These are phyloP conservation scores for Lindgomyces ingoldianus DNA, from an alignment of 495 filamentous ascomycete genomes.

Conservation along the genomic window DNA sequence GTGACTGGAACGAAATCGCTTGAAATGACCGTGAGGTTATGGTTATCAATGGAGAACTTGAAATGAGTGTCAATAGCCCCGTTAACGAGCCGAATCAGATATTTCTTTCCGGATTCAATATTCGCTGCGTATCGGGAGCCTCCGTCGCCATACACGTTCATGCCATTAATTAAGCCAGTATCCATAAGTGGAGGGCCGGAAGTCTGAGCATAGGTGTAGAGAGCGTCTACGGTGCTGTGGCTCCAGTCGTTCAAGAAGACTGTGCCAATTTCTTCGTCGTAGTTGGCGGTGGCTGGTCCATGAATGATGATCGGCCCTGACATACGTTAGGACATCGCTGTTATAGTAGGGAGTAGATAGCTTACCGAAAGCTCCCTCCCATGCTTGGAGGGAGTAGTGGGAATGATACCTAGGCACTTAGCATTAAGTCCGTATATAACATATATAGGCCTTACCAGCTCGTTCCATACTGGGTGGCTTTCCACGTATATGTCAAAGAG, in stretches of 20 bases:
- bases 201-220: conserved; percentile 15
- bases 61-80: conserved; percentile 32
- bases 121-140: conserved; percentile 44
- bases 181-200: conserved; percentile 38
- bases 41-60: conserved; percentile 37
- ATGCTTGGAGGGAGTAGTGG: conserved; percentile 53
- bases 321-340: conserved; percentile 41
- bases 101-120: conserved; percentile 40
- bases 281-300: conserved; percentile 45
- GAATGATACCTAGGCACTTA: conserved; percentile 56
- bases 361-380: conserved; percentile 44
- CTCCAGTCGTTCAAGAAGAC: conserved; percentile 31
- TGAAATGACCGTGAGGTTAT: conserved; percentile 42
- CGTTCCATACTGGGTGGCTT: too few relatives aligned
- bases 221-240: conserved; percentile 21
- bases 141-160: conserved; percentile 27
- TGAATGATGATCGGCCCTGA: conserved; percentile 43
- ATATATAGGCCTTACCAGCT: conserved; percentile 40
- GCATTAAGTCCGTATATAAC: conserved; percentile 46
- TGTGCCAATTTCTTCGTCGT: conserved; percentile 42
- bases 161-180: conserved; percentile 42
- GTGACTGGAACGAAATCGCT: conserved; percentile 45
- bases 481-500: too few relatives aligned
- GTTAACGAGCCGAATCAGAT: conserved; percentile 42
- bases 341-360: too few relatives aligned